Evolutionary conservation across 768 basidiomycete genomes (phyloP), one percentile per base, ranked within the genome.

Genomic region (Sutorius australiensis): DNA sequence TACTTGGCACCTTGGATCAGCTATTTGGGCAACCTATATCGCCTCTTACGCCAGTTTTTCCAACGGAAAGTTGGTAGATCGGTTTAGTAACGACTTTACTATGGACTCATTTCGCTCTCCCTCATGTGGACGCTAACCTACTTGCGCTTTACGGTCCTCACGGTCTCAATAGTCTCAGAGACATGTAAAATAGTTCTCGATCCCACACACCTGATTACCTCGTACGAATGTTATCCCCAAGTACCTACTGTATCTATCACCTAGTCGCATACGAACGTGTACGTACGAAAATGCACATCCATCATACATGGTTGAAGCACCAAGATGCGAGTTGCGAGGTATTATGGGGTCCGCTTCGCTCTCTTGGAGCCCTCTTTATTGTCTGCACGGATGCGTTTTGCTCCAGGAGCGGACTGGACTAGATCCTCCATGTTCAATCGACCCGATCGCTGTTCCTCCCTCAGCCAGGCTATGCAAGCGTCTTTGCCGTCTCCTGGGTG

Each of bases 401-500:
- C 53, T 13, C 61, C 63, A 27, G 57, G 39, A 14, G 57, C 42
- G 7, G 60, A 58, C 16, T 57, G 43, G 4, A 55, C 51, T 0
- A 68, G 54, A 6, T 68, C 69, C 40, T 70, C 67, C 7, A 70
- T 39, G 3, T 64, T 54, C 60, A 86, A 62, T 37, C 72, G 67
- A n/a, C 81, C 82, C 24, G 76, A 72, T 8, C 60, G 64, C 34
- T 75, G 75, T 61, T 86, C 80, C n/a, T 70, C 67, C 52, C 71
- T 69, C 39, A 98, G 71, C 92, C 92, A 97, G 12, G 66, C 66
- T 28, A 74, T 65, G 64, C 92, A 94, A 5, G 83, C 80, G 6
- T 82, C 85, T 62, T 82, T 81, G 5, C 81, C 79, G 1, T 77
- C 79, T 2, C 75, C 61, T 0, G 94, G 91, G 65, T 93, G 73